These are phyloP conservation scores for Candida sp. DNA, from an alignment of 1,139 yeast species.

Conservation along the genomic window DNA sequence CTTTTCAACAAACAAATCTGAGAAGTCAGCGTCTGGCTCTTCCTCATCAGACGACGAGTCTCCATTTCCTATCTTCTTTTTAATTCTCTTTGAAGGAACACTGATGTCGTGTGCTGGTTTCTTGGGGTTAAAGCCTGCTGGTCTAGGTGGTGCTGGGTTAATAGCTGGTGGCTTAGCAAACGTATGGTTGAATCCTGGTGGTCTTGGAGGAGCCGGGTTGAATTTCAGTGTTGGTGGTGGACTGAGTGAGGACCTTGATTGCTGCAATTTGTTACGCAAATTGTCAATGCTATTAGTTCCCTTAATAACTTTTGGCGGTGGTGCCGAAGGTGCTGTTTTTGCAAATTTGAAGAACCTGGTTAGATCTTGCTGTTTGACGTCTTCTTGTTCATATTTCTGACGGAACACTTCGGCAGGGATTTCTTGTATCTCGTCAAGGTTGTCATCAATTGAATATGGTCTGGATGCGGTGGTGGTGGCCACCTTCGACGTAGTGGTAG, in stretches of 20 bases:
- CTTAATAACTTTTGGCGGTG: slow-evolving; percentile 38
- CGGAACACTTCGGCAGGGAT: slow-evolving; percentile 9
- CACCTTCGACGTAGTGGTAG: too few species aligned
- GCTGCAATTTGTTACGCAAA: slow-evolving; percentile 41
- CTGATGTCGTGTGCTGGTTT: slow-evolving; percentile 13
- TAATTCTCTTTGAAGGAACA: slow-evolving; percentile 29
- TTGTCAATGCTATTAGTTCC: slow-evolving; percentile 40
- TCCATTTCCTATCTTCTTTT: slow-evolving; percentile 28
- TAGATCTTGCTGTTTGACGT: slow-evolving; percentile 49
- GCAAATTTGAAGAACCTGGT: slow-evolving; percentile 50
- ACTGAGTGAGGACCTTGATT: slow-evolving; percentile 19
- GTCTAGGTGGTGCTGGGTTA: slow-evolving; percentile 75
- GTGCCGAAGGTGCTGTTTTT: slow-evolving; percentile 42
- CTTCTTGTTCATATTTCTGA: slow-evolving; percentile 8
- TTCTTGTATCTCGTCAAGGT: slow-evolving; percentile 7
- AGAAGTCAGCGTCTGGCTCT: slow-evolving; percentile 38
- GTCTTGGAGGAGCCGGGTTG: slow-evolving; percentile 45
- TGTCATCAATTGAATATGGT: background rate
- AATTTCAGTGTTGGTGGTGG: slow-evolving; percentile 17
- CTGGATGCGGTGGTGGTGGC: too few species aligned
- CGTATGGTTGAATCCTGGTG: background rate
- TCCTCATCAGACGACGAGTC: slow-evolving; percentile 41
- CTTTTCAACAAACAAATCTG: slow-evolving; percentile 46
- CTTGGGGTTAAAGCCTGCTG: slow-evolving; percentile 77
- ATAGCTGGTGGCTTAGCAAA: background rate